These are phyloP conservation scores for Linum lewisii DNA, from an alignment of 345 rosid species.

Conservation along the genomic window DNA sequence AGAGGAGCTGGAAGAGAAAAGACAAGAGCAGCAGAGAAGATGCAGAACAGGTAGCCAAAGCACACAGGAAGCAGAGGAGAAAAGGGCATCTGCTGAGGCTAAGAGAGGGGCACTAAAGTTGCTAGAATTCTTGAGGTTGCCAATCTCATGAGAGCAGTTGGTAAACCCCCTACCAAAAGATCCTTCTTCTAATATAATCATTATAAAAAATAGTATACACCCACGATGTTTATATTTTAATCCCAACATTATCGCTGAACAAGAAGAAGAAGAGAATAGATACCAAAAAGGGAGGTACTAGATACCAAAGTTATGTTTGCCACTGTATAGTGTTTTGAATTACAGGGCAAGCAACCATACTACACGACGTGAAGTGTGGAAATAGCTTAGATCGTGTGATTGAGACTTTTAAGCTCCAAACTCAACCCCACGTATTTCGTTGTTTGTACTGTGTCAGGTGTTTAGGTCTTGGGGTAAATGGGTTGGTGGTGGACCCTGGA, in stretches of 20 bases:
- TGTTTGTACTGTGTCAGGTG: too few species aligned
- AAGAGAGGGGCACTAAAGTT: slow-evolving; percentile 71
- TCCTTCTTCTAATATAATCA: slow-evolving; percentile 48
- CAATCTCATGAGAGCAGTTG: slow-evolving; percentile 89
- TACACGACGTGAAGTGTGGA: background rate
- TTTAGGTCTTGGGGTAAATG: too few species aligned
- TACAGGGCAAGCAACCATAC: background rate
- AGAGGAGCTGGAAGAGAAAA: slow-evolving; percentile 96
- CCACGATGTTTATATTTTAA: background rate
- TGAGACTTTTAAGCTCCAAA: too few species aligned
- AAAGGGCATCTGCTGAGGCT: slow-evolving; percentile 77
- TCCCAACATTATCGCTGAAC: too few species aligned
- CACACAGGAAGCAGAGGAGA: slow-evolving; percentile 84
- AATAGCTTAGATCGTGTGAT: too few species aligned
- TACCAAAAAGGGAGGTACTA: background rate
- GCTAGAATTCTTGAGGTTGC: slow-evolving; percentile 65
- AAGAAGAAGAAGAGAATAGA: background rate
- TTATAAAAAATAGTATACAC: background rate
- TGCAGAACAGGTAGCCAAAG: slow-evolving; percentile 77
- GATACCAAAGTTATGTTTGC: background rate
- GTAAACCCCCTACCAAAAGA: slow-evolving; percentile 72
- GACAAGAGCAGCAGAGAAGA: slow-evolving; percentile 74
- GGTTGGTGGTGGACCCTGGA: too few species aligned
- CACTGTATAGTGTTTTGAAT: background rate
- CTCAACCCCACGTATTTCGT: too few species aligned